phyloP scores from a whole-genome alignment of 352 stramenopile species.

The Phytophthora cactorum region DNA sequence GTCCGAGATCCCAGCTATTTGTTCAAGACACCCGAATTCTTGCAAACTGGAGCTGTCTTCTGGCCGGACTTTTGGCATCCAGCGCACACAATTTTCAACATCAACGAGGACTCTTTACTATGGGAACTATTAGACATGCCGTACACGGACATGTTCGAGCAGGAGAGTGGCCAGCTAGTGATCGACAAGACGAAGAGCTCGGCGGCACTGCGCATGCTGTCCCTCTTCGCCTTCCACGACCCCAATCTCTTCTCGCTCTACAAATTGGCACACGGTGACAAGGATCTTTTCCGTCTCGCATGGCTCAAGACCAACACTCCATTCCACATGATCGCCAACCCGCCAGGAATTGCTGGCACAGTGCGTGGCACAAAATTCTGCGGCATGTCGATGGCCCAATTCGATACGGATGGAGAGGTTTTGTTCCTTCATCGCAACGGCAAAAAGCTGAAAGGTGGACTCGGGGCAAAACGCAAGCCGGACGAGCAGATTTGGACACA shows the following conservation, averaged over 20 bases:
- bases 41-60: slow-evolving; percentile 50
- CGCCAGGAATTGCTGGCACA: slow-evolving; percentile 38
- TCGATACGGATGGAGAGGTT: slow-evolving; percentile 34
- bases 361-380: slow-evolving; percentile 41
- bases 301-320: slow-evolving; percentile 47
- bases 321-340: slow-evolving; percentile 48
- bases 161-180: slow-evolving; percentile 60
- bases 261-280: slow-evolving; percentile 50
- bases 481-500: slow-evolving; percentile 54
- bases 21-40: slow-evolving; percentile 48
- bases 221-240: slow-evolving; percentile 36
- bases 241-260: slow-evolving; percentile 37
- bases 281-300: slow-evolving; percentile 57
- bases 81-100: slow-evolving; percentile 64
- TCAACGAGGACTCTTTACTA: slow-evolving; percentile 50
- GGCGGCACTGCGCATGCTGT: slow-evolving; percentile 28
- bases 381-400: slow-evolving; percentile 51
- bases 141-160: slow-evolving; percentile 61
- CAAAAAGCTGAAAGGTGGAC: slow-evolving; percentile 36
- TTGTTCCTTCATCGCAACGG: slow-evolving; percentile 55
- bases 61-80: slow-evolving; percentile 58
- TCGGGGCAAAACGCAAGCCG: slow-evolving; percentile 5
- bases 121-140: slow-evolving; percentile 49
- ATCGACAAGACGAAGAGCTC: slow-evolving; percentile 36
- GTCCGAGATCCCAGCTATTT: slow-evolving; percentile 57